Conservation (phyloP, 1,284 basidiomycete genomes). For the Tilletia setariae region DNA sequence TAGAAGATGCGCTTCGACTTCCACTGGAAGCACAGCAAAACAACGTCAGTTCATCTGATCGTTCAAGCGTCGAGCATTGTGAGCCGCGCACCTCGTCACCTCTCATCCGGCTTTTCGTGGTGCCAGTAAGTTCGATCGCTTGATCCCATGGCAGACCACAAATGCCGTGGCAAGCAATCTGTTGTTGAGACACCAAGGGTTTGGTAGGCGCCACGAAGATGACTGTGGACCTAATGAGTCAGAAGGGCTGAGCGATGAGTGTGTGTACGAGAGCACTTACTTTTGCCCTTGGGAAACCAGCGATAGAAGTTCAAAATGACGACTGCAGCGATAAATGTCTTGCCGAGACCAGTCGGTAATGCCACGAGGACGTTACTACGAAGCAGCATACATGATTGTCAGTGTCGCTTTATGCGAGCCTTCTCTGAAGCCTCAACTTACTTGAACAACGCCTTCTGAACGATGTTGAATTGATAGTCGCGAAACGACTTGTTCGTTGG, state of each 20-base stretch:
- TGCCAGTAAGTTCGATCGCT: constrained; percentile 81
- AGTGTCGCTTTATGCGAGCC: not conserved
- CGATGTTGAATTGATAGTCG: constrained; percentile 94
- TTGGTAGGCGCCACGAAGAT: constrained; percentile 94
- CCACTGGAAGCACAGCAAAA: constrained; percentile 60
- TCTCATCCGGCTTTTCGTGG: constrained; percentile 31
- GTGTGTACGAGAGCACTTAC: constrained; percentile 14
- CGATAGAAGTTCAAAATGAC: constrained; percentile 67
- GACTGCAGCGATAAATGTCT: constrained; percentile 96
- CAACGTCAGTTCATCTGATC: not conserved
- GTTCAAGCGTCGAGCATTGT: not conserved
- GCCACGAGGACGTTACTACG: constrained; percentile 87
- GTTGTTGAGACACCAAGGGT: constrained; percentile 84
- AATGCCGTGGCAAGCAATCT: constrained; percentile 82
- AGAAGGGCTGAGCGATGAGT: not conserved
- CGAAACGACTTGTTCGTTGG: constrained; percentile 83
- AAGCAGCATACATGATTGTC: not conserved
- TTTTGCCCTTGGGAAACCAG: constrained; percentile 50
- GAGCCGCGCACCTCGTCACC: constrained; percentile 23
- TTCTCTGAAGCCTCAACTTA: not conserved
- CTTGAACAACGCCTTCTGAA: constrained; percentile 71
- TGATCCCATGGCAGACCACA: constrained; percentile 89
- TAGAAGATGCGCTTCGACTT: constrained; percentile 85
- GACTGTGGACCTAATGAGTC: constrained; percentile 89
- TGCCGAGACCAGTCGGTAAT: constrained; percentile 91